phyloP scores from a whole-genome alignment of 1,139 yeast genomes.

The Pichia sp. region DNA sequence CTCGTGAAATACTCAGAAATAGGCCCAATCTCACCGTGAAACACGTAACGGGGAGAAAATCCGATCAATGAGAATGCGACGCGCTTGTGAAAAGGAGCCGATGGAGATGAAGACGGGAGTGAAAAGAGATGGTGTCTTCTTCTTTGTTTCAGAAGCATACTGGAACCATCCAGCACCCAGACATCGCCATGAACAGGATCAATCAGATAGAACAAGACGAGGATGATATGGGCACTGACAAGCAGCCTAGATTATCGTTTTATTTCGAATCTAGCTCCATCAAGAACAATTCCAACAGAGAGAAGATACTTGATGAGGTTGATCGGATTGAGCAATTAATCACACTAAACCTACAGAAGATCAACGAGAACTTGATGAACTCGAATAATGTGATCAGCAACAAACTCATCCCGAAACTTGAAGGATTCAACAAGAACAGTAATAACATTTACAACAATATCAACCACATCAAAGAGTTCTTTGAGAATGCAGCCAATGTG shows the following conservation, averaged over 20 bases:
- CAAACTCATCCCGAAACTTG: constrained; percentile 58
- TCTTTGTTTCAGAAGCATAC: too few species aligned
- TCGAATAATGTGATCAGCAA: constrained; percentile 66
- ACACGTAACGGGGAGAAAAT: too few species aligned
- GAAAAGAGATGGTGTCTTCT: too few species aligned
- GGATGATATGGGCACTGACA: constrained; percentile 15
- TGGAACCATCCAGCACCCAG: too few species aligned
- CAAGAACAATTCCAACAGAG: constrained; percentile 27
- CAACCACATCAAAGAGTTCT: constrained; percentile 71
- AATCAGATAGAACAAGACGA: constrained; percentile 4
- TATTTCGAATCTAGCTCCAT: constrained; percentile 26
- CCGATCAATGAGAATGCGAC: too few species aligned
- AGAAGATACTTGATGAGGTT: constrained; percentile 41
- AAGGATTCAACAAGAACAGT: constrained; percentile 54
- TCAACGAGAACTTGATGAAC: constrained; percentile 67
- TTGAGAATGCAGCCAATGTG: constrained; percentile 73
- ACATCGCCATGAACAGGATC: too few species aligned
- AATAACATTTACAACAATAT: constrained; percentile 58
- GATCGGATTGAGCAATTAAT: constrained; percentile 81
- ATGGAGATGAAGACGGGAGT: too few species aligned
- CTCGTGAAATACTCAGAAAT: too few species aligned
- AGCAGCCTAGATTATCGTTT: constrained; percentile 30
- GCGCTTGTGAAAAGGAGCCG: too few species aligned
- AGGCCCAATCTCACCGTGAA: too few species aligned
- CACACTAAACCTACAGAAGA: constrained; percentile 73